These are phyloP conservation scores for Rutstroemia sp. DNA, from an alignment of 2,329 filamentous ascomycete species.

Conservation along the genomic window DNA sequence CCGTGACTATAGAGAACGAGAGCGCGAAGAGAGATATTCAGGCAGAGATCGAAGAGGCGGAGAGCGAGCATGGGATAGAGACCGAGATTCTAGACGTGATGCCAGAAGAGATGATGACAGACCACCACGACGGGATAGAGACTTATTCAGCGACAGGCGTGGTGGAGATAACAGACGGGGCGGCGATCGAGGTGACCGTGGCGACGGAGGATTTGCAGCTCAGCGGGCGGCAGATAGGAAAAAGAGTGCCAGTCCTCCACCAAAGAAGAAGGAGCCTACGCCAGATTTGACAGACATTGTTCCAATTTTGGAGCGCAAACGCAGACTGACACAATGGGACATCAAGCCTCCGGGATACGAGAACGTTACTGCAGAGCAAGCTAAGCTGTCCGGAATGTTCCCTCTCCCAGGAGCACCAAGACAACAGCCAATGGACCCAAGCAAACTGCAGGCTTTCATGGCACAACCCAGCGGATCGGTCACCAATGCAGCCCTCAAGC, in stretches of 20 bases:
- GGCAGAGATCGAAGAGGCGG: conserved; percentile 55
- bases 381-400: conserved; percentile 98
- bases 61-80: conserved; percentile 72
- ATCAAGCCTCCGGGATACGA: conserved; percentile 98
- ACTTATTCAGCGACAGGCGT: conserved; percentile 56
- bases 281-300: conserved; percentile 85
- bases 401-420: conserved; percentile 90
- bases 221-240: conserved; percentile 40
- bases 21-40: conserved; percentile 86
- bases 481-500: conserved; percentile 71
- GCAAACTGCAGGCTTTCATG: conserved; percentile 91
- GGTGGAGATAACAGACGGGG: conserved; percentile 44
- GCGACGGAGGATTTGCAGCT: conserved; percentile 40
- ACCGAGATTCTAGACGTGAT: conserved; percentile 57
- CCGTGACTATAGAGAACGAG: conserved; percentile 83
- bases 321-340: conserved; percentile 96
- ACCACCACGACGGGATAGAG: conserved; percentile 46
- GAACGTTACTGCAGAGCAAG: conserved; percentile 95
- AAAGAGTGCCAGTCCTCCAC: conserved; percentile 68
- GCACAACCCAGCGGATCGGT: conserved; percentile 70
- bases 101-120: conserved; percentile 57
- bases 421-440: conserved; percentile 92
- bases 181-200: conserved; percentile 33
- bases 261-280: conserved; percentile 90
- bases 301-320: conserved; percentile 78